Evolutionary conservation across 148 eudicot species (phyloP).

Genomic region (Fagopyrum homotropicum): DNA sequence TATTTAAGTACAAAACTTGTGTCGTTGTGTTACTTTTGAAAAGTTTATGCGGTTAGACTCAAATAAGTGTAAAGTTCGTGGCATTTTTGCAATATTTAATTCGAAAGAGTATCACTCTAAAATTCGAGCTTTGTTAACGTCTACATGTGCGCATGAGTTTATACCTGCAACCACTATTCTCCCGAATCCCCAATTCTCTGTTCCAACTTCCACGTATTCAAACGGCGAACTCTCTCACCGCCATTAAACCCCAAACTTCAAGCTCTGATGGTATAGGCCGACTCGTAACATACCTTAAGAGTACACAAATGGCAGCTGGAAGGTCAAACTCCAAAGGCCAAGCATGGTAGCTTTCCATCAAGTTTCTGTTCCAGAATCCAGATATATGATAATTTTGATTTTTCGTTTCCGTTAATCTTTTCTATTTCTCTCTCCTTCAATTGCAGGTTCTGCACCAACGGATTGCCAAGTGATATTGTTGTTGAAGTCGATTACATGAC

Average conservation of each 20-base stretch:
- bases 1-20: no score
- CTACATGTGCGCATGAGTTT: background rate
- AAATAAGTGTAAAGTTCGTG: no score
- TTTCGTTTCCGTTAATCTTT: background rate
- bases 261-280: background rate
- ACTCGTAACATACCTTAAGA: background rate
- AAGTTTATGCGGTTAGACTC: no score
- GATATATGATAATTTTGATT: background rate
- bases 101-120: no score
- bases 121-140: background rate
- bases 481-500: constrained; percentile 79
- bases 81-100: no score
- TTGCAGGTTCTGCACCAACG: constrained; percentile 82
- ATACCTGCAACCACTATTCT: background rate
- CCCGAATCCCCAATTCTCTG: background rate
- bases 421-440: background rate
- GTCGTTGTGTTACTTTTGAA: no score
- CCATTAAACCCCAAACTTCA: background rate
- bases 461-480: constrained; percentile 68
- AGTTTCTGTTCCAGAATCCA: background rate
- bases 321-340: constrained; percentile 62
- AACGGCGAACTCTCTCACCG: background rate
- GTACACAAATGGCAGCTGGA: constrained; percentile 42
- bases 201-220: background rate
- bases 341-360: constrained; percentile 45